Evolutionary conservation across 495 filamentous ascomycete genomes (phyloP).

Genomic region (Penicillium salamii): DNA sequence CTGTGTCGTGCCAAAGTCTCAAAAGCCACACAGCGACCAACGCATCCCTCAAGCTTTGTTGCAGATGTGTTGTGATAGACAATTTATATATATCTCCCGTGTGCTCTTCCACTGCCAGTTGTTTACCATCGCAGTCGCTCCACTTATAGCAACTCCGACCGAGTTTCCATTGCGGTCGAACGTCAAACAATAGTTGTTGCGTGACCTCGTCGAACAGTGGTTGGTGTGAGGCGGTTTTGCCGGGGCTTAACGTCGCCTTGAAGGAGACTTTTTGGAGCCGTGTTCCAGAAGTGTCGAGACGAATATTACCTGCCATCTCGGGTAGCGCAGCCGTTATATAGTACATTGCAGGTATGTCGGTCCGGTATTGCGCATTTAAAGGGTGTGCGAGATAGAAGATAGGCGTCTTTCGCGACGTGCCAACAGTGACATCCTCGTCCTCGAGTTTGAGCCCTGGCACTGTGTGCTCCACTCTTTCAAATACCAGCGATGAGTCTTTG

Average conservation of each 20-base stretch:
- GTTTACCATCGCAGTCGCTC: conserved; percentile 4
- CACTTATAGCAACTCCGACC: conserved; percentile 10
- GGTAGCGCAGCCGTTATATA: conserved; percentile 12
- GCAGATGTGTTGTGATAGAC: conserved; percentile 3
- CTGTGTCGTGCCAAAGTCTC: conserved; percentile 17
- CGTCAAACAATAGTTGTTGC: conserved; percentile 1
- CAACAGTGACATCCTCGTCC: not conserved
- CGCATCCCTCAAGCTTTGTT: conserved; percentile 13
- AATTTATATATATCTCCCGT: conserved; percentile 8
- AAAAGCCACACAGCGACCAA: conserved; percentile 14
- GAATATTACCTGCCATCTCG: conserved; percentile 17
- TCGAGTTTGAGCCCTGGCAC: not conserved
- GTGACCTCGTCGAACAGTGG: conserved; percentile 11
- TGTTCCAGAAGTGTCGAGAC: conserved; percentile 8
- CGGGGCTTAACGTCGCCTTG: conserved; percentile 11
- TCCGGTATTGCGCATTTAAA: conserved; percentile 14
- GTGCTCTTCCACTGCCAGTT: conserved; percentile 10
- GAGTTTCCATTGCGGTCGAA: conserved; percentile 3
- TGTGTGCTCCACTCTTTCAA: not conserved
- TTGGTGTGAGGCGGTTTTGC: conserved; percentile 2
- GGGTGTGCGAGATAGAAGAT: conserved; percentile 20
- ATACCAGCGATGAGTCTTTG: not conserved
- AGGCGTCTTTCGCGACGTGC: not conserved
- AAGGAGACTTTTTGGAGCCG: conserved; percentile 12
- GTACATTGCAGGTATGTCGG: conserved; percentile 15